phyloP scores from a whole-genome alignment of 148 eudicot genomes.

The Fallopia convolvulus region DNA sequence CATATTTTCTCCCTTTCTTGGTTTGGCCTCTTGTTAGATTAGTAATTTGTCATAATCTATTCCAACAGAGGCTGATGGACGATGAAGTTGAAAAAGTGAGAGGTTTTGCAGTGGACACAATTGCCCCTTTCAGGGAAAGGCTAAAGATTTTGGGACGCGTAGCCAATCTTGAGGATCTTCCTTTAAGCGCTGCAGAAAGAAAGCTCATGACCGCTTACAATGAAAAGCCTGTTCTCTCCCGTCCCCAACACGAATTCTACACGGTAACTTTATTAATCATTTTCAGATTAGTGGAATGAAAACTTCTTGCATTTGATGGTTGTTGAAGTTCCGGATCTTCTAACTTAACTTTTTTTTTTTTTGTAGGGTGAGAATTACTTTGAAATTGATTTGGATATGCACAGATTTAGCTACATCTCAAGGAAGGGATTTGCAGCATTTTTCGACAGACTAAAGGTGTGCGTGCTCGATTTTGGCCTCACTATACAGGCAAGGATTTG shows the following conservation, averaged over 20 bases:
- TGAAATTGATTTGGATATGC: slow-evolving; percentile 97
- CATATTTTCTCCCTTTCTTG: neutral
- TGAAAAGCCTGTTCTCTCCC: slow-evolving; percentile 91
- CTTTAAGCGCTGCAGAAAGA: slow-evolving; percentile 56
- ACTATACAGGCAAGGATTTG: slow-evolving; percentile 73
- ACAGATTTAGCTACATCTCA: slow-evolving; percentile 87
- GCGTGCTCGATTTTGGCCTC: slow-evolving; percentile 83
- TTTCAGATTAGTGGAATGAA: neutral
- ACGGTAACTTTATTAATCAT: slow-evolving; percentile 25
- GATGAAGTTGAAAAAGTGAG: slow-evolving; percentile 80
- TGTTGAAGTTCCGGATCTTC: neutral
- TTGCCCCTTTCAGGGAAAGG: slow-evolving; percentile 68
- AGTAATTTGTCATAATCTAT: neutral
- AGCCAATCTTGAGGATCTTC: slow-evolving; percentile 69
- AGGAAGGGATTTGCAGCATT: slow-evolving; percentile 92
- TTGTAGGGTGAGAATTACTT: slow-evolving; percentile 88
- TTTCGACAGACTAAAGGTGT: slow-evolving; percentile 63
- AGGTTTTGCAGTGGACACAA: slow-evolving; percentile 62
- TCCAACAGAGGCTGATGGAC: slow-evolving; percentile 54
- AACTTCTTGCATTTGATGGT: neutral
- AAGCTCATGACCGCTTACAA: slow-evolving; percentile 78
- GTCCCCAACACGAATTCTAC: slow-evolving; percentile 86
- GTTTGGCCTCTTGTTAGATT: neutral
- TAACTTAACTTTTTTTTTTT: neutral
- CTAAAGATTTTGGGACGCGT: slow-evolving; percentile 82